Percentiles rank a stretch among this genome's conserved stretches.
Conservation (phyloP, 352 stramenopile species). For the Pythium dissimile region DNA sequence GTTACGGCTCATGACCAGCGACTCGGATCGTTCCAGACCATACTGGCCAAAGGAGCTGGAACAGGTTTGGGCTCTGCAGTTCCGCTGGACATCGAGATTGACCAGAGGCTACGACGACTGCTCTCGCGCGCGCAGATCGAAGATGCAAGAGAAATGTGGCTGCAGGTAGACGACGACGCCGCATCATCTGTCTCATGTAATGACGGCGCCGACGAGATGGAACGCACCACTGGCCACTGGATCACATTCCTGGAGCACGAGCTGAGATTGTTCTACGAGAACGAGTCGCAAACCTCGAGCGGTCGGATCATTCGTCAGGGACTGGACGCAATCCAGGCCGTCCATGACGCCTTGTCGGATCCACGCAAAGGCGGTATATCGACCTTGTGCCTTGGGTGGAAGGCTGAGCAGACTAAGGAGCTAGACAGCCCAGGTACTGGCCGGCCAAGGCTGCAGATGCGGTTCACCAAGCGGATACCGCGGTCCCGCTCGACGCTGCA, state of each 20-base stretch:
- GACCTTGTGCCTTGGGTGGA: constrained; percentile 4
- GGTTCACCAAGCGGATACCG: constrained; percentile 6
- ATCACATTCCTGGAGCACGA: constrained; percentile 3
- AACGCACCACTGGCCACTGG: neutral
- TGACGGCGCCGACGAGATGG: neutral
- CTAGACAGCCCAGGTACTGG: neutral
- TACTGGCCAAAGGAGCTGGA: no score
- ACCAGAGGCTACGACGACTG: neutral
- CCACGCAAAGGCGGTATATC: neutral
- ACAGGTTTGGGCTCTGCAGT: neutral
- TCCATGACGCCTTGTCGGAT: neutral
- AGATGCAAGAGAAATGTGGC: neutral
- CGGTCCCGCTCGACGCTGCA: neutral
- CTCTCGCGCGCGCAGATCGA: no score
- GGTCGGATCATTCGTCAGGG: neutral
- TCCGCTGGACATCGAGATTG: neutral
- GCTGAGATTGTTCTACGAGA: constrained; percentile 4
- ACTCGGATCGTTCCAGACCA: neutral
- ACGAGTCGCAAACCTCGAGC: neutral
- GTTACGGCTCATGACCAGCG: neutral
- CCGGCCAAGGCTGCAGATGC: neutral
- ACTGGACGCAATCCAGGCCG: neutral
- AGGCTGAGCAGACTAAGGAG: neutral
- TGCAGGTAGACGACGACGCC: no score
- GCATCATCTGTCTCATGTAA: no score